Evolutionary conservation across 1,139 yeast genomes (phyloP).

Genomic region (Kurtzmaniella quercitrusa): DNA sequence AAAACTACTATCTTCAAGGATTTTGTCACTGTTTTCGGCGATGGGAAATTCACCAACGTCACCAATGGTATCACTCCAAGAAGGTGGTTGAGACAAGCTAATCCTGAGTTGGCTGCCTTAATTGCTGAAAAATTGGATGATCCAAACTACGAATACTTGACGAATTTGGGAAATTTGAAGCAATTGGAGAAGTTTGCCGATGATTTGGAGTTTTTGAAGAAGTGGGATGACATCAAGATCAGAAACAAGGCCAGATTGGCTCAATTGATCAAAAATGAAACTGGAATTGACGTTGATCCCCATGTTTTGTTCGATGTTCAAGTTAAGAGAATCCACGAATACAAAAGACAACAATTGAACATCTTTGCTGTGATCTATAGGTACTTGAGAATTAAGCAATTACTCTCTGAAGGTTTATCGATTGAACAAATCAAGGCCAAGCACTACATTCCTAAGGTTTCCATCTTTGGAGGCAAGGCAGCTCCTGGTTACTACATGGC

Average conservation of each 20-base stretch:
- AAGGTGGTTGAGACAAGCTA: slow-evolving; percentile 94
- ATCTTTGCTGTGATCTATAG: slow-evolving; percentile 85
- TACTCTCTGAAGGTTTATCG: slow-evolving; percentile 44
- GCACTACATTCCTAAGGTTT: slow-evolving; percentile 70
- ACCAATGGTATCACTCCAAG: slow-evolving; percentile 96
- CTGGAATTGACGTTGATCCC: slow-evolving; percentile 69
- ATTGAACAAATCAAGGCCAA: slow-evolving; percentile 56
- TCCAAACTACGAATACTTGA: slow-evolving; percentile 58
- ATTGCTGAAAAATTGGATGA: slow-evolving; percentile 71
- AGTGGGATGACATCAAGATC: slow-evolving; percentile 71
- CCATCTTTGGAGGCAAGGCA: slow-evolving; percentile 89
- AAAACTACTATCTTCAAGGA: slow-evolving; percentile 87
- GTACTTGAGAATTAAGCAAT: slow-evolving; percentile 68
- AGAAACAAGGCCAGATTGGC: slow-evolving; percentile 70
- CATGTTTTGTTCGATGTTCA: slow-evolving; percentile 83
- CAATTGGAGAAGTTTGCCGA: slow-evolving; percentile 62
- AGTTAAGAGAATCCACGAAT: slow-evolving; percentile 93
- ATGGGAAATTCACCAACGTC: slow-evolving; percentile 82
- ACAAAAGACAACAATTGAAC: slow-evolving; percentile 91
- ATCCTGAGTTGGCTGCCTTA: slow-evolving; percentile 70
- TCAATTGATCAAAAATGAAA: slow-evolving; percentile 60
- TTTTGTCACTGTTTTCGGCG: slow-evolving; percentile 78
- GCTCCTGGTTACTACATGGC: slow-evolving; percentile 98
- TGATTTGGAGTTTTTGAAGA: slow-evolving; percentile 60
- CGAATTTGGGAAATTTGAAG: slow-evolving; percentile 66